Percentiles rank a stretch among this genome's conserved stretches.
These are phyloP conservation scores for Aspergillus flavus DNA, from an alignment of 2,329 filamentous ascomycete genomes.

Conservation along the genomic window DNA sequence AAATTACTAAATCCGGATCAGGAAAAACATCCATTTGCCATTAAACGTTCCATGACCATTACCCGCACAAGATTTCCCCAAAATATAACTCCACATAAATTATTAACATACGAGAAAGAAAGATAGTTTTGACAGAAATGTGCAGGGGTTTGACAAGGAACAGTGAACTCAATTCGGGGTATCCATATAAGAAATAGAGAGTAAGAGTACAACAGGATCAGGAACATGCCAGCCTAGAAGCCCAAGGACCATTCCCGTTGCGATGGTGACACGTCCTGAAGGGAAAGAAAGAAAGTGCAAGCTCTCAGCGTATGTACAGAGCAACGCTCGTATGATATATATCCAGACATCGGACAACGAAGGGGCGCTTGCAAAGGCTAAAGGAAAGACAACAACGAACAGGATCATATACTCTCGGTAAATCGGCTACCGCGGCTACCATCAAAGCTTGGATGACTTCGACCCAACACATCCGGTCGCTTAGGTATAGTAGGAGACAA, in stretches of 20 bases:
- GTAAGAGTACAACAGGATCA: constrained; percentile 16
- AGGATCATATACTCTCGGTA: constrained; percentile 38
- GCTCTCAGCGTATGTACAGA: constrained; percentile 14
- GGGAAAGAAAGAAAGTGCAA: background rate
- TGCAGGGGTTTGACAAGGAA: constrained; percentile 9
- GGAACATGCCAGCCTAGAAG: constrained; percentile 6
- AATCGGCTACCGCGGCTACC: constrained; percentile 51
- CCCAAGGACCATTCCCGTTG: background rate
- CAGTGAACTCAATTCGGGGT: constrained; percentile 14
- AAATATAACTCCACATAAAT: background rate
- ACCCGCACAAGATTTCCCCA: background rate
- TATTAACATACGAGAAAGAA: constrained; percentile 5
- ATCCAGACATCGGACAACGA: constrained; percentile 5
- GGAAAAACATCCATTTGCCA: background rate
- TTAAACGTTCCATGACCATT: background rate
- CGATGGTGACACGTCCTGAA: background rate
- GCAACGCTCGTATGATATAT: constrained; percentile 23
- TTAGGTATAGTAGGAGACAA: constrained; percentile 29
- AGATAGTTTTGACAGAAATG: constrained; percentile 6
- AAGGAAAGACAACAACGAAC: constrained; percentile 14
- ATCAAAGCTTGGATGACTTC: constrained; percentile 45
- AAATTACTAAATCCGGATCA: no score
- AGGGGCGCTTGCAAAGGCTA: background rate
- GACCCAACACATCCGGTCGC: constrained; percentile 44
- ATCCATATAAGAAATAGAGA: constrained; percentile 12